Percentiles rank a stretch among this genome's conserved stretches.
These are phyloP conservation scores for Alternaria gaisen DNA, from an alignment of 2,329 filamentous ascomycete genomes.

Conservation along the genomic window DNA sequence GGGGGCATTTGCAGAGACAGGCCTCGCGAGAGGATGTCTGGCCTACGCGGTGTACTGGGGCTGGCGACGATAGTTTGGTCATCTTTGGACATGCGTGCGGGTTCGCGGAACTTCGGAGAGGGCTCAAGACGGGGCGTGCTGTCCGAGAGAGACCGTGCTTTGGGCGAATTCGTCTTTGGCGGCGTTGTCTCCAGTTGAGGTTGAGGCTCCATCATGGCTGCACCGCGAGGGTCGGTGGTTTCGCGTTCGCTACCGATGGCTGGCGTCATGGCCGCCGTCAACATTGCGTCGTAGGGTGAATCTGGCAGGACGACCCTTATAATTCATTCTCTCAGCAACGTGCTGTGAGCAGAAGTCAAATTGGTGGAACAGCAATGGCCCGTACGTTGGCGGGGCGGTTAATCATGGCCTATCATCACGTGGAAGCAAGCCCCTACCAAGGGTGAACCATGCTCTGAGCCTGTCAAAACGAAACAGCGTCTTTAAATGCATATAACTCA, in stretches of 20 bases:
- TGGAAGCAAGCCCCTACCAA: constrained; percentile 14
- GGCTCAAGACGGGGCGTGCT: constrained; percentile 55
- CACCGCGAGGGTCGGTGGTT: constrained; percentile 29
- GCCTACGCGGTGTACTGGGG: constrained; percentile 72
- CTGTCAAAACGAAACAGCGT: not conserved
- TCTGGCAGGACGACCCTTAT: constrained; percentile 12
- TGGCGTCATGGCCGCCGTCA: constrained; percentile 33
- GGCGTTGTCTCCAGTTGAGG: constrained; percentile 40
- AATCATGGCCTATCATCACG: constrained; percentile 29
- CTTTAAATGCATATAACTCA: not conserved
- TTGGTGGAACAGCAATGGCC: constrained; percentile 8
- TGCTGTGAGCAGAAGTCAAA: constrained; percentile 15
- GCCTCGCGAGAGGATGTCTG: constrained; percentile 68
- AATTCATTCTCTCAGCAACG: constrained; percentile 37
- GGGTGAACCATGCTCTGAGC: constrained; percentile 4
- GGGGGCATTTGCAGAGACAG: constrained; percentile 76
- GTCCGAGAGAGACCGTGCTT: constrained; percentile 57
- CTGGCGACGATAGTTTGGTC: constrained; percentile 54
- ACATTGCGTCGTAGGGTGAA: constrained; percentile 29
- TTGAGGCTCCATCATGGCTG: constrained; percentile 17
- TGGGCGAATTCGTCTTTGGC: constrained; percentile 49
- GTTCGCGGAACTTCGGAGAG: constrained; percentile 57
- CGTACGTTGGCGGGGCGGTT: constrained; percentile 35
- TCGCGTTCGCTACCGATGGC: constrained; percentile 26
- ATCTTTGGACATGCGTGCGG: constrained; percentile 53